Evolutionary conservation across 768 basidiomycete species (phyloP), one percentile per base, ranked within the genome.

Genomic region (Aureoboletus auriporus): DNA sequence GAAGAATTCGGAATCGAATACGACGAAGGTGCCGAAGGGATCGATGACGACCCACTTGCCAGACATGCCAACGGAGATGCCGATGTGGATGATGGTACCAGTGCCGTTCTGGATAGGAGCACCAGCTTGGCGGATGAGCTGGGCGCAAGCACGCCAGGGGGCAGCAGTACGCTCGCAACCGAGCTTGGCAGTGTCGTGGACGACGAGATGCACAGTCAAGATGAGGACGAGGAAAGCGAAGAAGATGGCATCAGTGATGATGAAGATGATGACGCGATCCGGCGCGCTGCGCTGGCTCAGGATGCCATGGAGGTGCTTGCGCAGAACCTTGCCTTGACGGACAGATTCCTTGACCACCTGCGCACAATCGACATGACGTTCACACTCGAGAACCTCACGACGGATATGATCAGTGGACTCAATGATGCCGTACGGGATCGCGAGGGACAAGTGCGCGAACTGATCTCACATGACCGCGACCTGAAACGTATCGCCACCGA

Each of bases 1-100:
- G 90, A 92, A 67, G 91, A 93, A 66, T 89, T 93, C 54, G 90
- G 90, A 9, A 84, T 93, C 52, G 90, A 92, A 61, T 91, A 87
- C 55, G 90, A 92, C 52, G 88, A 90, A 62, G 89, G 86, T 39
- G 86, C 86, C 27, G 87, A 90, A 68, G 87, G 86, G 34, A 87
- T 86, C 47, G 89, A 78, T 48, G 64, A 61, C 30, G 53, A 52
- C 39, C 55, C 52, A 28, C 54, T 64, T 20, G 68, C 43, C n/a
- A 42, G 38, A 35, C 60, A 60, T 31, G 26, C 70, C 51, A 56
- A 61, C 27, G 63, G 67, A 34, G 51, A 61, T 4, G 53, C 54
- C 13, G 38, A 63, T 16, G 53, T 66, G 7, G 66, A 70, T 17
- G 64, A 69, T 33, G 54, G 58, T 28, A 60, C 68, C 11, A 69